Conservation (phyloP, 257 asterid genomes). For the Nicotiana tabacum region DNA sequence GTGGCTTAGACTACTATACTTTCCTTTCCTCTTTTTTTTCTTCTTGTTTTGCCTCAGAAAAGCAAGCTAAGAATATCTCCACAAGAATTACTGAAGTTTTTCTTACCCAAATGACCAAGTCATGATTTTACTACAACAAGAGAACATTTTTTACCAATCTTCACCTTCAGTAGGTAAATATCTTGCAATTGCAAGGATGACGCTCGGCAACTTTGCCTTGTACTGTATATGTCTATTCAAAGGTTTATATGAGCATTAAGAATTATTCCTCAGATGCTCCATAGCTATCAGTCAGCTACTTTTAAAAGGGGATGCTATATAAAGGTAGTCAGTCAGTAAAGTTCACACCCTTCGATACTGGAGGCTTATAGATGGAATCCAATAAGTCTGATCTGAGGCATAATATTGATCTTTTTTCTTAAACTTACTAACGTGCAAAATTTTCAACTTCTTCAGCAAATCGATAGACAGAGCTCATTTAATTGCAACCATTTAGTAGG, state of each 20-base stretch:
- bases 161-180: background rate
- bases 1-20: background rate
- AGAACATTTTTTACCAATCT: background rate
- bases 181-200: background rate
- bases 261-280: background rate
- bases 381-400: background rate
- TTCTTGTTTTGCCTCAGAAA: background rate
- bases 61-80: background rate
- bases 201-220: background rate
- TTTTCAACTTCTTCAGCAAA: background rate
- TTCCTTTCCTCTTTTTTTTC: no score
- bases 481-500: background rate
- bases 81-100: background rate
- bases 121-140: background rate
- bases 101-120: background rate
- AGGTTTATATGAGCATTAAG: background rate
- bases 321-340: background rate
- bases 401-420: background rate
- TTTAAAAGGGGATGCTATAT: background rate
- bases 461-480: background rate
- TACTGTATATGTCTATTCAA: background rate
- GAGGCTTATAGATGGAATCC: background rate
- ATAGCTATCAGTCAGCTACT: background rate
- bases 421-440: background rate
- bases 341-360: background rate